Evolutionary conservation across 1,139 yeast genomes (phyloP), one percentile per base, ranked within the genome.

Genomic region (Debaryomyces nepalensis): DNA sequence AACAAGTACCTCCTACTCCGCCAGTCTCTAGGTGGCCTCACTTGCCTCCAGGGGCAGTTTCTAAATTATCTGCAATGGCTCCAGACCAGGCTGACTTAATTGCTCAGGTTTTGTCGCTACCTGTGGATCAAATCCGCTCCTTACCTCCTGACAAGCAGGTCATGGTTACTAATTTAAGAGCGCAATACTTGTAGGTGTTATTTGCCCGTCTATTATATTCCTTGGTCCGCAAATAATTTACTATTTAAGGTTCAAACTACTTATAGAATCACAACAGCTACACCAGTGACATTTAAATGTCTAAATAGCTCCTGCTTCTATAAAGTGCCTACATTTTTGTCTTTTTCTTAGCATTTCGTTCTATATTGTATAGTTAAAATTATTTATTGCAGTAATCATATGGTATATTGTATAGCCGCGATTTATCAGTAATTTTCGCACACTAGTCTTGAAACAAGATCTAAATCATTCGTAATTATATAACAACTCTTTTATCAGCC

Each of bases 1-100:
- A 33, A 7, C 43, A 45, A 5, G 52, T 53, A 16, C 48, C 51
- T 10, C 51, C 50, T 9, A 57, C 53, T 26, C 49, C 42, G n/a
- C 50, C 54, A 15, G 53, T 59, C 30, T 65, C 70, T 2, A 72
- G 66, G 48, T 81, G 84, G 85, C 65, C 77, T 1, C 64, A 67
- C 15, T 64, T 81, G 33, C 79, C 84, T 4, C 70, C 63, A 3
- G 63, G 62, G 15, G 72, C 86, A 2, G 75, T 73, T 42, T 64
- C 68, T 14, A 80, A 78, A 54, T 61, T 82, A 24, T 58, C 73
- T 15, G 66, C 61, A 24, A 57, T 82, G 52, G 70, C 77, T 5
- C 75, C 75, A 21, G 77, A 76, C 34, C 87, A 84, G 57, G 87
- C 87, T 7, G 75, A 77, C 33, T 72, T 82, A 61, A 76, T 84